phyloP scores from a whole-genome alignment of 192 early-diverging fungal genomes.

The Lunasporangiospora selenospora region DNA sequence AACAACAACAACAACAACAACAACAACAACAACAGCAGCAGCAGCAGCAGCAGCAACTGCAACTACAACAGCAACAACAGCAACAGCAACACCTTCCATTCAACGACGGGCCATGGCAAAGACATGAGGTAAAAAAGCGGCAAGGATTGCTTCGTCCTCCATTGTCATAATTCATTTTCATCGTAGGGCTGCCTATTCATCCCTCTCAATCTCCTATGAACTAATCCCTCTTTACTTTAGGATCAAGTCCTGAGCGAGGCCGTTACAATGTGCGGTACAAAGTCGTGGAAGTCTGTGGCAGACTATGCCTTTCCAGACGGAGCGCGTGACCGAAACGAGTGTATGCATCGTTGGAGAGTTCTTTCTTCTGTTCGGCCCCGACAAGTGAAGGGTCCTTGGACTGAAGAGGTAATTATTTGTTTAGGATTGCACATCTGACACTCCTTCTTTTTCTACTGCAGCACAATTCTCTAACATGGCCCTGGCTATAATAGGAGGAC shows the following conservation, averaged over 20 bases:
- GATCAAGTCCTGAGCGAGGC: constrained; percentile 15
- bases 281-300: constrained; percentile 12
- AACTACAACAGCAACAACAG: constrained; percentile 1
- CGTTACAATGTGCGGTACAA: constrained; percentile 6
- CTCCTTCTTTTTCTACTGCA: too few relatives aligned
- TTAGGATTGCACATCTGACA: too few relatives aligned
- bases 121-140: background rate
- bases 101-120: constrained; percentile 2
- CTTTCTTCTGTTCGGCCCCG: constrained; percentile 9
- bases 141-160: background rate
- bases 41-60: background rate
- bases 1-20: background rate
- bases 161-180: background rate
- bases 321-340: constrained; percentile 14
- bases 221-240: background rate
- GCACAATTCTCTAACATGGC: too few relatives aligned
- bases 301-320: constrained; percentile 21
- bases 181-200: too few relatives aligned
- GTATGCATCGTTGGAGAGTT: constrained; percentile 14
- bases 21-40: background rate
- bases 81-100: background rate
- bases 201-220: background rate
- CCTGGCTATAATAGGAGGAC: constrained; percentile 9
- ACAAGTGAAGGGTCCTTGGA: constrained; percentile 23
- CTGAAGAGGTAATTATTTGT: constrained; percentile 13